These are phyloP conservation scores for Trichoderma sp. DNA, from an alignment of 2,329 filamentous ascomycete genomes.

Conservation along the genomic window DNA sequence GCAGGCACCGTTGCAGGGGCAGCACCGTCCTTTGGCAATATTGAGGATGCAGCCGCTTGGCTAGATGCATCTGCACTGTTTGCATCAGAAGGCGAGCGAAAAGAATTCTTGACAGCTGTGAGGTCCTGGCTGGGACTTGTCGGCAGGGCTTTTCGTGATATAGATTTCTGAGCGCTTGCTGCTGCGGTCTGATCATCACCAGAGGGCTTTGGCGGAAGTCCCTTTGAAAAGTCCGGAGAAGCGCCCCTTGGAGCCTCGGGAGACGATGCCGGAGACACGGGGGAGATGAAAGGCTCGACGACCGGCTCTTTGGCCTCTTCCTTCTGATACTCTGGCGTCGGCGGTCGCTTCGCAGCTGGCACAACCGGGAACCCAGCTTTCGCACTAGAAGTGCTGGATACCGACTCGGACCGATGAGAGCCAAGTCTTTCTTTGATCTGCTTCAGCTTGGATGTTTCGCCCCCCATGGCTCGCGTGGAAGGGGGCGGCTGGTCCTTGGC, in stretches of 20 bases:
- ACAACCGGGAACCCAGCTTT: slow-evolving; percentile 13
- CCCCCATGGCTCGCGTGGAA: slow-evolving; percentile 32
- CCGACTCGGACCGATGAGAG: slow-evolving; percentile 24
- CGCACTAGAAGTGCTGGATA: slow-evolving; percentile 4
- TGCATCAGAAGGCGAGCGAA: slow-evolving; percentile 13
- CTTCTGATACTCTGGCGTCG: slow-evolving; percentile 49
- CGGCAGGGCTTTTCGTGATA: slow-evolving; percentile 30
- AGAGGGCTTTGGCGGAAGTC: slow-evolving; percentile 20
- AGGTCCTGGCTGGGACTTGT: slow-evolving; percentile 23
- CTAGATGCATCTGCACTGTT: neutral
- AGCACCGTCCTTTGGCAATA: neutral
- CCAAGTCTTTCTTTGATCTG: slow-evolving; percentile 32
- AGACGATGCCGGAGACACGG: slow-evolving; percentile 45
- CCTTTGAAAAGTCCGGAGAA: slow-evolving; percentile 20
- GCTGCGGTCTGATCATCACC: slow-evolving; percentile 4
- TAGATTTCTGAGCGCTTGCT: slow-evolving; percentile 20
- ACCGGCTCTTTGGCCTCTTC: slow-evolving; percentile 40
- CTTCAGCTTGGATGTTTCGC: slow-evolving; percentile 32
- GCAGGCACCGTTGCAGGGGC: neutral
- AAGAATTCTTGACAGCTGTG: slow-evolving; percentile 26
- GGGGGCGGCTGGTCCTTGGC: slow-evolving; percentile 21
- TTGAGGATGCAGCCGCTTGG: neutral
- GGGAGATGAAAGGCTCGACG: slow-evolving; percentile 39
- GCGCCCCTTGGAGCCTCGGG: slow-evolving; percentile 35
- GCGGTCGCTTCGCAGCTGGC: slow-evolving; percentile 37